These are phyloP conservation scores for Candida dajiaensis DNA, from an alignment of 805 yeast species.

Conservation along the genomic window DNA sequence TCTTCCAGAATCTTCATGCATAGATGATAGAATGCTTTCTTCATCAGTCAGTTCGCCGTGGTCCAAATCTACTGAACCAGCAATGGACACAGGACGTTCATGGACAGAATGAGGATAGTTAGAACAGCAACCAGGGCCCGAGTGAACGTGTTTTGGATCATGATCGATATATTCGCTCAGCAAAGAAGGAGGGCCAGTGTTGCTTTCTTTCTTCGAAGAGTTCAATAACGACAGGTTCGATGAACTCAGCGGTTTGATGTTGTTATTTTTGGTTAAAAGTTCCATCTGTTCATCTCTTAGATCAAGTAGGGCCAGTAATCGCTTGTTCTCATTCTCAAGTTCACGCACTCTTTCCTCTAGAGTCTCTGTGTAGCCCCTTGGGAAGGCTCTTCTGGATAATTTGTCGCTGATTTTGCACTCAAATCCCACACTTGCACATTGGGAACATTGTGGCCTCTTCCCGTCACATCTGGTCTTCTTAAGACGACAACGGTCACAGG, in stretches of 20 bases:
- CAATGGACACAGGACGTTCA: constrained; percentile 57
- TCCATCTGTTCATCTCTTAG: constrained; percentile 60
- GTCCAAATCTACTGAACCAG: constrained; percentile 50
- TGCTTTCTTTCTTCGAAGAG: constrained; percentile 13
- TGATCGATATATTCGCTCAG: constrained; percentile 16
- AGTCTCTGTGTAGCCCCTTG: constrained; percentile 88
- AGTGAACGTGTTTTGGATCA: constrained; percentile 31
- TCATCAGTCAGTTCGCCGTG: constrained; percentile 45
- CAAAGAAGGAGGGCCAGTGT: constrained; percentile 3
- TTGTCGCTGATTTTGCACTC: constrained; percentile 87
- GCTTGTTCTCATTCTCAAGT: constrained; percentile 73
- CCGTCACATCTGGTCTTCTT: constrained; percentile 81
- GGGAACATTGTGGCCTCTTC: constrained; percentile 63
- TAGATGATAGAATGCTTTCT: constrained; percentile 27
- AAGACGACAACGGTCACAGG: constrained; percentile 84
- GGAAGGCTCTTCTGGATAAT: constrained; percentile 79
- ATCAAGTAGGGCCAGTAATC: constrained; percentile 57
- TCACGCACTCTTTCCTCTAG: constrained; percentile 85
- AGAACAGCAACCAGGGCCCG: constrained; percentile 56
- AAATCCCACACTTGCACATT: constrained; percentile 78
- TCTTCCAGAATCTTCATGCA: constrained; percentile 1
- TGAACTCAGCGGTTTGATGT: constrained; percentile 25
- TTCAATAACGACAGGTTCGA: constrained; percentile 29
- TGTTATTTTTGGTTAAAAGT: constrained; percentile 26
- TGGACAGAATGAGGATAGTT: constrained; percentile 48